These are phyloP conservation scores for Clavariopsis aquatica DNA, from an alignment of 495 filamentous ascomycete species.

Conservation along the genomic window DNA sequence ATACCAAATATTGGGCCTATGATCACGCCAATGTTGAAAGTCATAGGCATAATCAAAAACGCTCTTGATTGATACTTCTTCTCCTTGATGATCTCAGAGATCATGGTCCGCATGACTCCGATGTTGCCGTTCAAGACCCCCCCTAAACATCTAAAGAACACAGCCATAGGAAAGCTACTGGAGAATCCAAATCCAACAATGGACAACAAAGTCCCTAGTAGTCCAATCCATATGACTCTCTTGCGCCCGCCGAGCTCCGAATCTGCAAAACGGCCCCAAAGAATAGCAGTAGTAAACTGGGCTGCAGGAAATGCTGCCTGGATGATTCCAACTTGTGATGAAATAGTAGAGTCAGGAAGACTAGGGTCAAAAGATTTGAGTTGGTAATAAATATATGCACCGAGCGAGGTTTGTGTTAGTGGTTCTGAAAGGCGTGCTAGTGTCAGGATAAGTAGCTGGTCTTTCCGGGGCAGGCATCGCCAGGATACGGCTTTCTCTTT, in stretches of 20 bases:
- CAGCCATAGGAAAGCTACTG: conserved; percentile 67
- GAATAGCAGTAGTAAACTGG: conserved; percentile 81
- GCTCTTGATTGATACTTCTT: conserved; percentile 69
- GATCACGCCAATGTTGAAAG: conserved; percentile 78
- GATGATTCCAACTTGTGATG: conserved; percentile 75
- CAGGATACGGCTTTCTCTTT: conserved; percentile 45
- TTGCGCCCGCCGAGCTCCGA: conserved; percentile 70
- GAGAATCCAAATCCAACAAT: conserved; percentile 81
- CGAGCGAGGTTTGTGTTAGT: conserved; percentile 73
- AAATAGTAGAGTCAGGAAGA: conserved; percentile 54
- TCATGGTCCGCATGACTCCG: conserved; percentile 78
- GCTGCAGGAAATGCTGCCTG: conserved; percentile 78
- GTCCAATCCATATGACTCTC: conserved; percentile 73
- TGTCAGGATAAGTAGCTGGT: conserved; percentile 73
- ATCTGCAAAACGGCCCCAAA: conserved; percentile 79
- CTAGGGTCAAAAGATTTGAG: conserved; percentile 53
- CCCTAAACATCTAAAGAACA: conserved; percentile 71
- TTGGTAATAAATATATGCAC: conserved; percentile 63
- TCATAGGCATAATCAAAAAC: conserved; percentile 79
- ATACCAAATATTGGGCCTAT: conserved; percentile 56
- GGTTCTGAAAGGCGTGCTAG: conserved; percentile 77
- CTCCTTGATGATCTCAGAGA: conserved; percentile 75
- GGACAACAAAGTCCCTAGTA: conserved; percentile 69
- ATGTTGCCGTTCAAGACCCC: conserved; percentile 77
- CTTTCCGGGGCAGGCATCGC: conserved; percentile 64